A percentile compares a stretch with the other conserved stretches of the same genome.
Evolutionary conservation across 2,329 filamentous ascomycete species (phyloP).

Genomic region (Colletotrichum graminicola): DNA sequence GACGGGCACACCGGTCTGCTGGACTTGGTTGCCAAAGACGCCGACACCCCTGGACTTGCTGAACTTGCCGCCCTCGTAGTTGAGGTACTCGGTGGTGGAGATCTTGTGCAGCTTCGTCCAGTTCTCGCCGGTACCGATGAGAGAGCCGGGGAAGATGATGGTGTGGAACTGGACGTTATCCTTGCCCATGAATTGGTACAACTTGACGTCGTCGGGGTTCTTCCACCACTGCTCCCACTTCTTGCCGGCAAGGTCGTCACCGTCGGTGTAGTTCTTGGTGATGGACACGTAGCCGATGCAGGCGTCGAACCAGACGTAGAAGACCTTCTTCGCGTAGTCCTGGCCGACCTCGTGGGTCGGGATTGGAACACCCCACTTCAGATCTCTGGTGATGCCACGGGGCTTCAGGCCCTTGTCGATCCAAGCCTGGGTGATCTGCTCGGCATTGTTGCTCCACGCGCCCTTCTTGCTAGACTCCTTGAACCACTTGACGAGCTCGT

Average conservation of each 20-base stretch:
- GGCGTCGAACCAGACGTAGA: conserved; percentile 74
- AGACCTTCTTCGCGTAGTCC: conserved; percentile 74
- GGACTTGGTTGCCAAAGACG: conserved; percentile 91
- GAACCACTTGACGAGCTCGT: conserved; percentile 83
- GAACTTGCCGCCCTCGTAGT: conserved; percentile 92
- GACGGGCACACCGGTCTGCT: conserved; percentile 84
- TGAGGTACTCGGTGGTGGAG: conserved; percentile 87
- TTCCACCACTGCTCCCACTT: conserved; percentile 97
- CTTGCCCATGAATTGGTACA: conserved; percentile 95
- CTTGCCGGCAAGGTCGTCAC: conserved; percentile 59
- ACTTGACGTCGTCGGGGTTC: conserved; percentile 85
- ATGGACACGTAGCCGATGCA: conserved; percentile 84
- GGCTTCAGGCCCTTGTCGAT: conserved; percentile 85
- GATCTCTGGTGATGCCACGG: conserved; percentile 90
- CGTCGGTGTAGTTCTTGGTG: conserved; percentile 85
- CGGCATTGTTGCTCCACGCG: conserved; percentile 80
- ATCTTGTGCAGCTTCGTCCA: conserved; percentile 94
- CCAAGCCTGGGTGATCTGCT: conserved; percentile 84
- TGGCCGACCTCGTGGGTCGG: conserved; percentile 62
- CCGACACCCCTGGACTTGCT: conserved; percentile 91
- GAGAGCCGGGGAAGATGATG: conserved; percentile 89
- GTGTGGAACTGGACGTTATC: conserved; percentile 80
- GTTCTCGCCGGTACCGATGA: conserved; percentile 84
- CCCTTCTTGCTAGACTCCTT: conserved; percentile 79
- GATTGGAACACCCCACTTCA: conserved; percentile 85